Base-by-base conservation (phyloP, 805 yeast species). In the Vanderwaltozyma tropicalis region DNA sequence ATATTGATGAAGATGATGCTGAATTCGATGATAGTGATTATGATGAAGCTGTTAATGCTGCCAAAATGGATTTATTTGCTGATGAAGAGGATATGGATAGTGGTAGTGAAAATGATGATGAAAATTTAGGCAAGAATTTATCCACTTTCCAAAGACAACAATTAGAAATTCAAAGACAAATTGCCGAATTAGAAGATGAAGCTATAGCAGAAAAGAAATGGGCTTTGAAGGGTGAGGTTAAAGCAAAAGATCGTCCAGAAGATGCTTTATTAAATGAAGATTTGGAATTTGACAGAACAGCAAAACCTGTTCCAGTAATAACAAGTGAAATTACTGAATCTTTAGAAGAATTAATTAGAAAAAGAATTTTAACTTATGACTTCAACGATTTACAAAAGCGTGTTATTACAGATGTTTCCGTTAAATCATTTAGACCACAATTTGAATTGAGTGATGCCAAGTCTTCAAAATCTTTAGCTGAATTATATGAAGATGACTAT, bases 231-330 rank as follows among this genome's bases (percentile, higher is more conserved):
- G 98, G 98, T 62, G 98, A 92, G 62, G 87, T 85, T 1, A 72
- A 73, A 41, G 83, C 87, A 2, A 76, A 72, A 44, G 81, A 80
- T 47, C 72, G 98, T 55, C 95, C 94, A 7, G 67, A 68, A 31
- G 96, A 92, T 63, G 80, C 96, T 1, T 66, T 92, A 28, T 60
- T 92, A 40, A 80, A 78, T 31, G 95, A 83, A 50, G 86, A 73
- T 30, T 64, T 89, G 38, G 94, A 87, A 47, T 92, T 89, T 53
- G 98, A 89, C 50, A 74, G 97, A 52, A 84, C 87, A 6, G 78
- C 96, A 8, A 89, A 89, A 52, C 96, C 98, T 0, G 96, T 87
- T 4, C 98, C 98, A 0, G 87, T 88, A 6, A 84, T 88, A 39
- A 92, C 98, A 1, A 77, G 77, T 49, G 95, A 88, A 46, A 73